Evolutionary conservation across 495 filamentous ascomycete genomes (phyloP).

Genomic region (Trichoderma reesei): DNA sequence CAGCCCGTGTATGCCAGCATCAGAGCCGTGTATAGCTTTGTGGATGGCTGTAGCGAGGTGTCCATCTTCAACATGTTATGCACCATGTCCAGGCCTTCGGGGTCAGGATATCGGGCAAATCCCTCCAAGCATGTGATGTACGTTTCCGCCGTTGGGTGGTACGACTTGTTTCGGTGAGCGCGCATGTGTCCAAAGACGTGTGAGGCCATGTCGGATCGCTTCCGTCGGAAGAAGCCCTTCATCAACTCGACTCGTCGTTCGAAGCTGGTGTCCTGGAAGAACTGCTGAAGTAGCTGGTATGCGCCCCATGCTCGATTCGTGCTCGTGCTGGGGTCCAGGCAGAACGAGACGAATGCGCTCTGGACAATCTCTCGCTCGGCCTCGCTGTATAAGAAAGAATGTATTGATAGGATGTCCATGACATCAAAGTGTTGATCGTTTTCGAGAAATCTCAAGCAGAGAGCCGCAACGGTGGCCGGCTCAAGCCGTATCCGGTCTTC

Average conservation of each 20-base stretch:
- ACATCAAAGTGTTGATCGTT: conserved; percentile 65
- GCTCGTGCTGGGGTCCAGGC: conserved; percentile 48
- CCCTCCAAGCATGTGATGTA: conserved; percentile 73
- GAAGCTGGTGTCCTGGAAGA: conserved; percentile 65
- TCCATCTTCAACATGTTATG: conserved; percentile 94
- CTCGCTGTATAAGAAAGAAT: conserved; percentile 52
- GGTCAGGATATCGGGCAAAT: conserved; percentile 53
- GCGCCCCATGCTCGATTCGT: conserved; percentile 65
- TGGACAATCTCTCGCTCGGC: conserved; percentile 55
- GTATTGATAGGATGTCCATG: conserved; percentile 63
- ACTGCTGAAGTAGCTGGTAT: conserved; percentile 64
- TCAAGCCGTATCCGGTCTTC: conserved; percentile 59
- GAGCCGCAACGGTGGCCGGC: conserved; percentile 57
- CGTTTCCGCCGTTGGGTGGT: conserved; percentile 57
- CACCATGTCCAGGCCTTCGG: conserved; percentile 57
- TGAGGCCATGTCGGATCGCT: conserved; percentile 69
- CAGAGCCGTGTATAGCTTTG: conserved; percentile 64
- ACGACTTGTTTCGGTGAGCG: conserved; percentile 42
- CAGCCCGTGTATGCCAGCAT: conserved; percentile 76
- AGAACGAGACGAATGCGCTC: conserved; percentile 53
- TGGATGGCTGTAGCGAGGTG: conserved; percentile 62
- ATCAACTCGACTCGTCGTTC: conserved; percentile 61
- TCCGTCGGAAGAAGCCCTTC: conserved; percentile 68
- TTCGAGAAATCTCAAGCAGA: conserved; percentile 60
- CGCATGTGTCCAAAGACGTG: conserved; percentile 88